A percentile compares a stretch with the other conserved stretches of the same genome.
phyloP scores from a whole-genome alignment of 108 stramenopile species.

The Poteriospumella lacustris region DNA sequence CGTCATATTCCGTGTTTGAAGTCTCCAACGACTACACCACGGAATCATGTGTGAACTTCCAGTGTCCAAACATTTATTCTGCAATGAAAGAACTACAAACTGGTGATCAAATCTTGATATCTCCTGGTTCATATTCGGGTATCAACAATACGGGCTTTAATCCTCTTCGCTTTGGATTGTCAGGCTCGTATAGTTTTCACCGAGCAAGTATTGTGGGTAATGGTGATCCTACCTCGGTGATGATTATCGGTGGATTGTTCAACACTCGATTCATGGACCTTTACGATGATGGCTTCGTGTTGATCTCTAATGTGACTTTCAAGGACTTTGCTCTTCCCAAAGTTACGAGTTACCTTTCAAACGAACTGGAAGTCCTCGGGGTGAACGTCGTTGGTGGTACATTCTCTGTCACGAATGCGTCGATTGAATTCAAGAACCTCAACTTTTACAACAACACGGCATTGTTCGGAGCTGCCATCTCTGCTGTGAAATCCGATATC shows the following conservation, averaged over 20 bases:
- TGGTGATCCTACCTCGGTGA: background rate
- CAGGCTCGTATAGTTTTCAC: background rate
- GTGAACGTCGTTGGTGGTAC: background rate
- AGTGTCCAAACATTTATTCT: too few species aligned
- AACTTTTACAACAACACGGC: conserved; percentile 14
- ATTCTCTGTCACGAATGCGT: background rate
- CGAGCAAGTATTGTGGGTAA: background rate
- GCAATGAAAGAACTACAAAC: too few species aligned
- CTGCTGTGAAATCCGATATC: background rate
- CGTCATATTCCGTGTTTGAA: too few species aligned
- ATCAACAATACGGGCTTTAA: background rate
- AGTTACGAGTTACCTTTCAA: too few species aligned
- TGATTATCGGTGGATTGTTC: background rate
- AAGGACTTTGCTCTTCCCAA: background rate
- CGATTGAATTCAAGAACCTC: background rate
- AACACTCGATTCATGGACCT: background rate
- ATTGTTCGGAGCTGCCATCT: background rate
- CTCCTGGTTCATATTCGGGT: background rate
- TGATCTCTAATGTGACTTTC: background rate
- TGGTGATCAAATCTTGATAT: background rate
- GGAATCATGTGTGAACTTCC: too few species aligned
- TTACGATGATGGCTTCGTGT: background rate
- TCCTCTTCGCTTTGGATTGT: background rate
- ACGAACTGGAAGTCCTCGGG: background rate
- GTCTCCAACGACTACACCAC: too few species aligned